Evolutionary conservation across 495 filamentous ascomycete species (phyloP), one percentile per base, ranked within the genome.

Genomic region (Chaetomium cochliodes): DNA sequence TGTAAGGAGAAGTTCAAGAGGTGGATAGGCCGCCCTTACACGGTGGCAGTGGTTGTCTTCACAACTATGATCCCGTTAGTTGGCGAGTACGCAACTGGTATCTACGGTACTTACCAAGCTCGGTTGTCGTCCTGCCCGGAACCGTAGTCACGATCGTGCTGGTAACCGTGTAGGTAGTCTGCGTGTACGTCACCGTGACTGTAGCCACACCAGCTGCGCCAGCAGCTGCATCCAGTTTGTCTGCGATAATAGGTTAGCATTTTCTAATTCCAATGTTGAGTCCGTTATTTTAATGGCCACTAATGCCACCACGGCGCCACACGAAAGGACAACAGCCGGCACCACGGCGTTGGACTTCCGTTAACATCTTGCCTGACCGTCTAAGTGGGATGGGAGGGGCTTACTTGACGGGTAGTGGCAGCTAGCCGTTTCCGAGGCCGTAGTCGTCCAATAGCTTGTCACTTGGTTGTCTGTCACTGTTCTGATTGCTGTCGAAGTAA

Each of bases 131-230:
- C 51, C 59, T 58, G 4, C 69, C 72, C 1, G 77, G 75, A 7
- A 74, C 59, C 5, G 73, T 76, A 9, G 78, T 79, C 22, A 70
- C 57, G 6, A 65, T 59, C 0, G 76, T 79, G 47, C 70, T 76
- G 11, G 77, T 80, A 22, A 79, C 71, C 0, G 78, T 80, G 41
- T 67, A 73, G 18, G 77, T 80, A 18, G 78, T 78, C 46, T 80
- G 71, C 18, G 77, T 80, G 52, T 72, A 69, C 0, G 78, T 78
- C n/a, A 76, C 74, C 7, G 75, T 79, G 39, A 73, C 72, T 3
- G 72, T 70, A 20, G 70, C 67, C 39, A 75, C 67, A 12, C 73
- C 69, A 9, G 68, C 74, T 46, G 67, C 50, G 23, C 67, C 65
- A 8, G 55, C 65, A 8, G 55, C 64, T 0, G 65, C 63, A 2